Base-by-base conservation (phyloP, 495 filamentous ascomycete species). In the Pseudomonodictys pantanalensis region DNA sequence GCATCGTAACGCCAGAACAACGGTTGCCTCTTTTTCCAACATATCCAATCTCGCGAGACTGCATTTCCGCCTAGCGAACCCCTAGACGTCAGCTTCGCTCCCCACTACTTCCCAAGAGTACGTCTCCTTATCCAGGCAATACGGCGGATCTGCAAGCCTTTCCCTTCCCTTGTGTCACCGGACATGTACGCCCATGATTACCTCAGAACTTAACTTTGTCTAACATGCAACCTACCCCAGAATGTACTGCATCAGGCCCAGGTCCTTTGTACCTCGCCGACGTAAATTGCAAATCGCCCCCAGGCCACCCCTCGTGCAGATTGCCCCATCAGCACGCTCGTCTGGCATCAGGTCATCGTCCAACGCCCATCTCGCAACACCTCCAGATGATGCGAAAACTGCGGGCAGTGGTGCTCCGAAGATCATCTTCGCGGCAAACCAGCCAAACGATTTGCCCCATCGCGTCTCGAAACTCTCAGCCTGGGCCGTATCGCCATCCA, bases 161-260 rank as follows among this genome's bases (percentile, higher is more conserved):
- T 55, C 24, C 32, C 49, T 17, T 61, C 51, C 38, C 17, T 43
- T 23, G 38, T 41, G 38, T 41, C 4, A 22, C 51, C 44, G 35
- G 24, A 56, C 50, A 23, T 35, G 23, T 15, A 18, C 58, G 11
- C 28, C 24, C 39, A 44, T 45, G 52, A 46, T 64, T 28, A 58
- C 38, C 39, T 55, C 62, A 65, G 51, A 60, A 56, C 62, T 33
- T 38, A 50, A 48, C 18, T 12, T 20, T 47, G 45, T 56, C 62
- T 60, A 55, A 60, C 62, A 23, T 50, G 42, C 54, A 28, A 5
- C 41, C 25, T 52, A 41, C 46, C 44, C 52, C 46, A 60, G 57
- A 26, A 35, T 41, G 30, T 39, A 29, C 42, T 18, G 49, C 41
- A 23, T 22, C 20, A 30, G 48, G 15, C 25, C 15, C 26, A 22